Conservation (phyloP, 345 rosid genomes). For the Corchorus olitorius region DNA sequence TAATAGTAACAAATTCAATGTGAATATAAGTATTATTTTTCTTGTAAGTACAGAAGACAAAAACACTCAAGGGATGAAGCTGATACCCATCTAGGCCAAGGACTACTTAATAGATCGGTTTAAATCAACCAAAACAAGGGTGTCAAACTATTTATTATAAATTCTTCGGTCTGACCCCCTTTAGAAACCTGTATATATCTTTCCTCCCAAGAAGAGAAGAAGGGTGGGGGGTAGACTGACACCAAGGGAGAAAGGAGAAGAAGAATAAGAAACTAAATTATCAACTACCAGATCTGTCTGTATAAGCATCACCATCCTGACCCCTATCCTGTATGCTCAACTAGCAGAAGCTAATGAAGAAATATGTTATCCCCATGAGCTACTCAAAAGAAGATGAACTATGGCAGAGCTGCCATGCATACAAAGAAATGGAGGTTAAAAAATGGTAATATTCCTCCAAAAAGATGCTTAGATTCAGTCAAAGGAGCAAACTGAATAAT, state of each 20-base stretch:
- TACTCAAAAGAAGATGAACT: background rate
- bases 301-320: background rate
- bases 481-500: background rate
- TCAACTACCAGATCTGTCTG: background rate
- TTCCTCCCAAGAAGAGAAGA: background rate
- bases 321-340: background rate
- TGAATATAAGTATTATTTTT: background rate
- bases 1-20: background rate
- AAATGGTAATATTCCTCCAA: background rate
- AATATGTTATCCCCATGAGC: background rate
- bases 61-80: background rate
- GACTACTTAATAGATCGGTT: background rate
- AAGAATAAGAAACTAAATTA: background rate
- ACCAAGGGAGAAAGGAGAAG: background rate
- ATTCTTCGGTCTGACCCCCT: background rate
- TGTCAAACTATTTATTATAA: background rate
- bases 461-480: background rate
- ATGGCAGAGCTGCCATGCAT: background rate
- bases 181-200: background rate
- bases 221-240: background rate
- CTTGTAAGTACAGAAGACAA: background rate
- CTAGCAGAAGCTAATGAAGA: background rate
- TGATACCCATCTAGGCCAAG: background rate
- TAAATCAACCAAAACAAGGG: background rate
- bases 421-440: background rate